Evolutionary conservation across 106 monocot genomes (phyloP).

Genomic region (Dendrobium nobile): DNA sequence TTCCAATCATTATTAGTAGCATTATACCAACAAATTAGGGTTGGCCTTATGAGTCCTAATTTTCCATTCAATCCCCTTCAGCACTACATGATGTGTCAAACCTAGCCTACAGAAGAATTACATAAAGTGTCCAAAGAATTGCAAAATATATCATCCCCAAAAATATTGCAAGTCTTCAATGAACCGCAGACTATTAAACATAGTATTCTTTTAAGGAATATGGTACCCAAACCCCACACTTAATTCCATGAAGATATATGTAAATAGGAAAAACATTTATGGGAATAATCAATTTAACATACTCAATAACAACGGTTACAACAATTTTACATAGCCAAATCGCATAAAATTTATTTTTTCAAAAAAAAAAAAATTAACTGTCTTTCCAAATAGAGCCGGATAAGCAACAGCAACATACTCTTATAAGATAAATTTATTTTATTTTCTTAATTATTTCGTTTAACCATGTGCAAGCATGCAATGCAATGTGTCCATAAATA

Average conservation of each 20-base stretch:
- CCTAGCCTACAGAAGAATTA: not conserved
- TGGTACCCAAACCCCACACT: not conserved
- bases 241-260: not conserved
- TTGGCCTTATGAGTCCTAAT: too few relatives aligned
- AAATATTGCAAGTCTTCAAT: not conserved
- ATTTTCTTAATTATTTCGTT: not conserved
- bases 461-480: not conserved
- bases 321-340: not conserved
- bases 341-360: not conserved
- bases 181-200: not conserved
- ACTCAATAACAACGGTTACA: not conserved
- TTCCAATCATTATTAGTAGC: too few relatives aligned
- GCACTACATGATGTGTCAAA: not conserved
- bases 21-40: too few relatives aligned
- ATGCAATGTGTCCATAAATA: not conserved
- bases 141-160: not conserved
- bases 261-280: not conserved
- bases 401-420: not conserved
- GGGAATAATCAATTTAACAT: not conserved
- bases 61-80: not conserved
- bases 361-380: not conserved
- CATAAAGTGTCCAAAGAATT: not conserved
- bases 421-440: not conserved
- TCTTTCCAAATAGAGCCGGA: not conserved
- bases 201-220: not conserved